These are phyloP conservation scores for Conringia planisiliqua DNA, from an alignment of 345 rosid species.

Conservation along the genomic window DNA sequence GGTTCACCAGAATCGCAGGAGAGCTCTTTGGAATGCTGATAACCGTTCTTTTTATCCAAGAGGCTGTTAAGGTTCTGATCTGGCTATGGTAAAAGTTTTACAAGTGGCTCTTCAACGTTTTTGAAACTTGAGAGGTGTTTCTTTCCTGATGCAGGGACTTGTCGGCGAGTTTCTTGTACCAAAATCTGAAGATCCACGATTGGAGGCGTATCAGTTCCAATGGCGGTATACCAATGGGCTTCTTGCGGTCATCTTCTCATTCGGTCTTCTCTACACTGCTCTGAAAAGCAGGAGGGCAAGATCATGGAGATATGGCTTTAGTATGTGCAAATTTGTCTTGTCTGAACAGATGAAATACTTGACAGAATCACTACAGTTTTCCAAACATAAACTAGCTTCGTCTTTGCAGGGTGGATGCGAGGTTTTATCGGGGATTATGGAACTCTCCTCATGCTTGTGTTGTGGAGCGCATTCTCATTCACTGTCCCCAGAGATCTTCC, in stretches of 20 bases:
- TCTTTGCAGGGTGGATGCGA: slow-evolving; percentile 54
- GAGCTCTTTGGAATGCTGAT: slow-evolving; percentile 87
- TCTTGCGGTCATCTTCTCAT: slow-evolving; percentile 63
- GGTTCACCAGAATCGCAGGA: slow-evolving; percentile 84
- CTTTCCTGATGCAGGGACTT: slow-evolving; percentile 49
- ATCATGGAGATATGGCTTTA: slow-evolving; percentile 70
- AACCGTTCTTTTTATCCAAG: slow-evolving; percentile 72
- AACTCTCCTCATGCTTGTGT: slow-evolving; percentile 72
- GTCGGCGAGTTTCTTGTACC: slow-evolving; percentile 60
- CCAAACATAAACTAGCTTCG: slow-evolving; percentile 14
- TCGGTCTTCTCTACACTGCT: slow-evolving; percentile 60
- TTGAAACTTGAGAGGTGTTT: slow-evolving; percentile 4
- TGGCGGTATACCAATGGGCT: slow-evolving; percentile 76
- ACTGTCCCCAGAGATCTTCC: slow-evolving; percentile 48
- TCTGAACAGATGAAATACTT: neutral
- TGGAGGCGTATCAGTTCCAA: slow-evolving; percentile 47
- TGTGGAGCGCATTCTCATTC: slow-evolving; percentile 71
- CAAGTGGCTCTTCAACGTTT: neutral
- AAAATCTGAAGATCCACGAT: slow-evolving; percentile 38
- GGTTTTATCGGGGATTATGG: slow-evolving; percentile 77
- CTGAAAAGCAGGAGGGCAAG: slow-evolving; percentile 75
- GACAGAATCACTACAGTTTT: neutral
- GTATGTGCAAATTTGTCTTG: slow-evolving; percentile 35
- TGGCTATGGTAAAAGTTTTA: neutral
- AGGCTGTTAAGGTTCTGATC: slow-evolving; percentile 65